Percentiles rank a stretch among this genome's conserved stretches.
Conservation (phyloP, 495 filamentous ascomycete genomes). For the Darksidea phi region DNA sequence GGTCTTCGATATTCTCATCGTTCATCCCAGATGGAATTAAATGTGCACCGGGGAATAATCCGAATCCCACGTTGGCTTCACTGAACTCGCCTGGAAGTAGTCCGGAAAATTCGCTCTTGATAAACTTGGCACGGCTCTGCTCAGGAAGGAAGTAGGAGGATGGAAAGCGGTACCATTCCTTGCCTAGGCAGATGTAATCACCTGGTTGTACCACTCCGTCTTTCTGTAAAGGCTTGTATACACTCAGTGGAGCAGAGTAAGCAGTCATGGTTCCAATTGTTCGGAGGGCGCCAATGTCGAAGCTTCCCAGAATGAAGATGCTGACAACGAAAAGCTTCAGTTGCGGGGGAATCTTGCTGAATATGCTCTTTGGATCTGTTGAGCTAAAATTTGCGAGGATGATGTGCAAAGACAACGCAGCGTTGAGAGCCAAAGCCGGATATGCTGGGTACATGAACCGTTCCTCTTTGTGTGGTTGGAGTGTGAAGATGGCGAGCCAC, state of each 20-base stretch:
- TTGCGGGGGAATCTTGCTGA: slow-evolving; percentile 67
- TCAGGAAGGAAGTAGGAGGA: slow-evolving; percentile 86
- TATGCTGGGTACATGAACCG: slow-evolving; percentile 98
- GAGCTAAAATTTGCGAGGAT: slow-evolving; percentile 69
- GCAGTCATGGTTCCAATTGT: slow-evolving; percentile 77
- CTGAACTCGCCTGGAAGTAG: slow-evolving; percentile 88
- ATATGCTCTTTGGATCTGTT: slow-evolving; percentile 59
- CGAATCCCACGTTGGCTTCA: slow-evolving; percentile 60
- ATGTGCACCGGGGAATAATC: slow-evolving; percentile 75
- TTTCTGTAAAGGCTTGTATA: slow-evolving; percentile 62
- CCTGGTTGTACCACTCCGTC: slow-evolving; percentile 52
- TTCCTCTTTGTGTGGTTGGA: slow-evolving; percentile 97
- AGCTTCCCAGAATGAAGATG: slow-evolving; percentile 54
- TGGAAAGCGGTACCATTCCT: slow-evolving; percentile 99
- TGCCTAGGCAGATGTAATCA: slow-evolving; percentile 83
- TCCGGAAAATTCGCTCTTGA: slow-evolving; percentile 85
- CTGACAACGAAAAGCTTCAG: slow-evolving; percentile 64
- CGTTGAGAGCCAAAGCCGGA: slow-evolving; percentile 87
- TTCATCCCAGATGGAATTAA: slow-evolving; percentile 83
- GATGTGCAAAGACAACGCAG: slow-evolving; percentile 79
- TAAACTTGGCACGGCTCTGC: slow-evolving; percentile 76
- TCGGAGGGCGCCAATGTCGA: slow-evolving; percentile 66
- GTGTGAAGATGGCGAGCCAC: slow-evolving; percentile 88
- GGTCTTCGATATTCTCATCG: slow-evolving; percentile 84
- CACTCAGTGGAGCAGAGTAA: slow-evolving; percentile 79